Conservation (phyloP, 2,329 filamentous ascomycete species). For the Sporothrix inflata region DNA sequence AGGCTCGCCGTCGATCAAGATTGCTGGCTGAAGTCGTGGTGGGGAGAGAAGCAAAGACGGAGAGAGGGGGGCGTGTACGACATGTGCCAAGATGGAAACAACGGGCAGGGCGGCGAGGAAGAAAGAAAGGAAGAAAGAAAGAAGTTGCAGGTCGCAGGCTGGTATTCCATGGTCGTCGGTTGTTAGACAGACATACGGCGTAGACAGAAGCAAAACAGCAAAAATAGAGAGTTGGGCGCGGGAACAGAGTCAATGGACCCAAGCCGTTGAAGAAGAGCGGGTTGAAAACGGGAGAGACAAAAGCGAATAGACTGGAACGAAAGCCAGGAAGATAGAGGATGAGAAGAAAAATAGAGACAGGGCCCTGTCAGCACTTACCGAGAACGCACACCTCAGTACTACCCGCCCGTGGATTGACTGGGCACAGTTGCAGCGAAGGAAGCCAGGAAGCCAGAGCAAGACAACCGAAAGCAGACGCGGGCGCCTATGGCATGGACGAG, state of each 20-base stretch:
- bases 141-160: background rate
- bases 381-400: background rate
- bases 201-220: background rate
- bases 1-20: constrained; percentile 24
- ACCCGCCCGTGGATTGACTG: background rate
- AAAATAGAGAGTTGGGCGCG: too few species aligned
- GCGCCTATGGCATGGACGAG: constrained; percentile 2
- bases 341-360: background rate
- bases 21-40: constrained; percentile 14
- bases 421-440: constrained; percentile 8
- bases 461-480: background rate
- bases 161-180: background rate
- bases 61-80: constrained; percentile 1
- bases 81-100: constrained; percentile 15
- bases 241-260: background rate
- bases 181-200: background rate
- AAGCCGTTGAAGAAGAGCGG: constrained; percentile 10
- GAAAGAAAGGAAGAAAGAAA: background rate
- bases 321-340: background rate
- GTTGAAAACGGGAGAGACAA: background rate
- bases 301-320: background rate
- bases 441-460: background rate
- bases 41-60: constrained; percentile 18
- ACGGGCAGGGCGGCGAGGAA: background rate
- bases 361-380: constrained; percentile 14